Conservation (phyloP, 495 filamentous ascomycete genomes). For the Massariosphaeria phaeospora region DNA sequence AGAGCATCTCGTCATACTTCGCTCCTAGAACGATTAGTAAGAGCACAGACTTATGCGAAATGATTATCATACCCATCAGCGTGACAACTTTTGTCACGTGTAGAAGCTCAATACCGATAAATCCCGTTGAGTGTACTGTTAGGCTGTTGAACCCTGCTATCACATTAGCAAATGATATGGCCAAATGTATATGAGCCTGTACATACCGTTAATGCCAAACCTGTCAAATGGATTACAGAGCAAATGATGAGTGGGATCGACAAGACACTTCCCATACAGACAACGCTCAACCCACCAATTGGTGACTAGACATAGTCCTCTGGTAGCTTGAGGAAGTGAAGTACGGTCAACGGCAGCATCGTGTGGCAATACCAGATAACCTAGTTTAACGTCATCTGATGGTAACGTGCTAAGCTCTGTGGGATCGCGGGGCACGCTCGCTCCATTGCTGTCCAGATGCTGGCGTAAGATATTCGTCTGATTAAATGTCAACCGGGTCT, state of each 20-base stretch:
- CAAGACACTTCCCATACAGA: conserved; percentile 64
- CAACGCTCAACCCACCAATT: conserved; percentile 93
- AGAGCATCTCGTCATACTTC: conserved; percentile 70
- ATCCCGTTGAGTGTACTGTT: conserved; percentile 72
- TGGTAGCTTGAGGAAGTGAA: conserved; percentile 27
- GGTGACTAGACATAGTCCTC: conserved; percentile 57
- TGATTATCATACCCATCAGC: conserved; percentile 57
- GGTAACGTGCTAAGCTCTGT: conserved; percentile 17
- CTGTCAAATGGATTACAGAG: conserved; percentile 67
- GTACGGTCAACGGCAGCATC: conserved; percentile 15
- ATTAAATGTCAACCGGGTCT: conserved; percentile 5
- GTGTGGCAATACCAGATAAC: conserved; percentile 32
- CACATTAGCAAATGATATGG: too few species aligned
- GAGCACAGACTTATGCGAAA: background rate
- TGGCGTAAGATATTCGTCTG: conserved; percentile 42
- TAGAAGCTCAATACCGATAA: conserved; percentile 76
- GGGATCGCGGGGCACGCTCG: conserved; percentile 33
- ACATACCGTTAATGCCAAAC: conserved; percentile 60
- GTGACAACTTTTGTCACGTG: conserved; percentile 71
- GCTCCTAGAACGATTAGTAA: conserved; percentile 46
- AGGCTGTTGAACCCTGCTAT: conserved; percentile 60
- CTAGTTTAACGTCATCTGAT: conserved; percentile 23
- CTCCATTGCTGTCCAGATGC: conserved; percentile 53
- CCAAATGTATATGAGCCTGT: too few species aligned
- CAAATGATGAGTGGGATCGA: conserved; percentile 64